Conservation (phyloP, 345 rosid genomes). For the Euphorbia lathyris region DNA sequence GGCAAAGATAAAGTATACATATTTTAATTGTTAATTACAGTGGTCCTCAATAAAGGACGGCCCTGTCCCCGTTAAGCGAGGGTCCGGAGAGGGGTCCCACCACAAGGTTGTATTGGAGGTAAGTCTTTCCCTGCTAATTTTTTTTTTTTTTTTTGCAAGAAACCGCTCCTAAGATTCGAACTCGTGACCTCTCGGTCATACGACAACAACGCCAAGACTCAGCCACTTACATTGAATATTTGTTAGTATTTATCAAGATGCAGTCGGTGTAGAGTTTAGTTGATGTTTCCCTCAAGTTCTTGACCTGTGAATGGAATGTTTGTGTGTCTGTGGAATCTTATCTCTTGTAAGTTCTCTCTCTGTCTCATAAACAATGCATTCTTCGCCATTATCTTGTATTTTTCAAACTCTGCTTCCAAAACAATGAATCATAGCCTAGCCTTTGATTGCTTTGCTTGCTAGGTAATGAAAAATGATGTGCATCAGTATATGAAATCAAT, state of each 20-base stretch:
- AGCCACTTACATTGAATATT: constrained; percentile 29
- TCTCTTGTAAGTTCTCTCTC: constrained; percentile 28
- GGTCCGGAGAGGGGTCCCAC: too few relatives aligned
- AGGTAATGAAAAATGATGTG: background rate
- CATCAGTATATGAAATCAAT: background rate
- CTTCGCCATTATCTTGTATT: background rate
- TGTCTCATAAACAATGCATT: too few relatives aligned
- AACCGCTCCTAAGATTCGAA: too few relatives aligned
- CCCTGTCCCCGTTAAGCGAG: too few relatives aligned
- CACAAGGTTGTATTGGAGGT: too few relatives aligned
- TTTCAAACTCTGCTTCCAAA: background rate
- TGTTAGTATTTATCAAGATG: constrained; percentile 28
- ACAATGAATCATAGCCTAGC: background rate
- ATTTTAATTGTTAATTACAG: too few relatives aligned
- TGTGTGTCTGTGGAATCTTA: constrained; percentile 47
- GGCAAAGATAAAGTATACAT: background rate
- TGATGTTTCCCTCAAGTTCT: constrained; percentile 22
- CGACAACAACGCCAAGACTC: too few relatives aligned
- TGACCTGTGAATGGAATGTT: constrained; percentile 21
- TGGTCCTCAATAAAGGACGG: too few relatives aligned
- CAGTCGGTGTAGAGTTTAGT: constrained; percentile 27
- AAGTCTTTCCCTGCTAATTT: too few relatives aligned
- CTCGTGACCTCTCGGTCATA: too few relatives aligned
- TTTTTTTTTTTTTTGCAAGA: too few relatives aligned
- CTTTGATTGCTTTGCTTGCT: background rate